phyloP scores from a whole-genome alignment of 306 rosid species.

The Cucurbita argyrosperma region DNA sequence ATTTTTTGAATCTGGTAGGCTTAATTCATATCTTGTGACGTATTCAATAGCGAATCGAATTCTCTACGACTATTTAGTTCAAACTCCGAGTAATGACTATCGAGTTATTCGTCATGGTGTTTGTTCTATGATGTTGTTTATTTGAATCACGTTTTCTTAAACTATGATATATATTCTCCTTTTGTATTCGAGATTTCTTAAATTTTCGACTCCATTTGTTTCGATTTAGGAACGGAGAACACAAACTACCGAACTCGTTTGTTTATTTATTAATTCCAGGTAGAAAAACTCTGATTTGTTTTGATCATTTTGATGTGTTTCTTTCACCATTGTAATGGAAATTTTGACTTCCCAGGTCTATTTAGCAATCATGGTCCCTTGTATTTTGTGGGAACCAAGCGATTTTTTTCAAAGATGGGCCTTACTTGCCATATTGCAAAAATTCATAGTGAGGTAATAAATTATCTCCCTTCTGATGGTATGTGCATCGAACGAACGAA shows the following conservation, averaged over 20 bases:
- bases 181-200: not conserved
- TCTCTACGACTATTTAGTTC: no score
- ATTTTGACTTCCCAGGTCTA: conserved; percentile 45
- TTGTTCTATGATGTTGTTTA: not conserved
- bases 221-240: conserved; percentile 44
- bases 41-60: not conserved
- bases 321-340: not conserved
- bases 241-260: conserved; percentile 52
- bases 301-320: conserved; percentile 1
- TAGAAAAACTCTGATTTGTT: conserved; percentile 14
- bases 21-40: not conserved
- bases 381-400: conserved; percentile 70
- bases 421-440: conserved; percentile 74
- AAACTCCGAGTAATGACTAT: not conserved
- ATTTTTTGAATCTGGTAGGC: not conserved
- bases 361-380: conserved; percentile 77
- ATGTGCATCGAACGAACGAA: not conserved
- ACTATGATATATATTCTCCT: not conserved
- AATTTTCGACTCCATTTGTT: not conserved
- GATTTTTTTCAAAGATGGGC: conserved; percentile 81
- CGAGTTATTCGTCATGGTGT: not conserved
- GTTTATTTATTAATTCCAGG: conserved; percentile 77
- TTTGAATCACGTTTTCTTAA: not conserved
- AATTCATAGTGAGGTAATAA: conserved; percentile 67
- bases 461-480: not conserved